Base-by-base conservation (phyloP, 345 rosid species). In the Linum trigynum region DNA sequence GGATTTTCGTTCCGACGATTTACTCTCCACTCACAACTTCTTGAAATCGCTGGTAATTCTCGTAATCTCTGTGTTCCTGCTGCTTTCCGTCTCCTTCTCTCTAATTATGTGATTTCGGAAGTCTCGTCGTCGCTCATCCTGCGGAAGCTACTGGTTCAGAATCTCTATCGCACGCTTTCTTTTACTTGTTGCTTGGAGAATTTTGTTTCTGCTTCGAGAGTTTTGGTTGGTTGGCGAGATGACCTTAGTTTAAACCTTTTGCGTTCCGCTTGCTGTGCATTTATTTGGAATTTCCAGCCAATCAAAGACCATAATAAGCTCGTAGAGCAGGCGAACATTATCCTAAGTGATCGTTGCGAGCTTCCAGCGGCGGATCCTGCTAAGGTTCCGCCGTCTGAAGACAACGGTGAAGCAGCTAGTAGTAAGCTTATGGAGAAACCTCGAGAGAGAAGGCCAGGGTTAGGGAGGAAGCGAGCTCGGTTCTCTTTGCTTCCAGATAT, bases 401-500 rank as follows among this genome's bases (percentile, higher is more conserved):
- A 64, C 36, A 36, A 59, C 23, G n/a, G 55, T 58, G 71, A 73
- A 50, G 72, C 38, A 69, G 78, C 17, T 40, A 63, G 14, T 62
- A 69, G 60, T 65, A 77, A 65, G 15, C 78, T 60, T 59, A 57
- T 62, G 63, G 78, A 78, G 62, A 79, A 69, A 67, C 85, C 75
- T 38, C 80, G 79, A 55, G 89, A 76, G 65, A 74, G 84, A 74
- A 80, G 98, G 74, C 96, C 84, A 1, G 97, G 79, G 37, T 71
- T 83, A 69, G 86, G 79, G 41, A 84, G 84, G 37, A 85, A 86
- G 69, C 84, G 88, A 14, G 75, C 82, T 67, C 87, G 76, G 59
- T 92, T 92, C 74, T 85, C 92, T 75, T 68, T 90, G 72, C 78
- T 85, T 73, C 90, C 87, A 59, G 72, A 67, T 59, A 75, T 66